These are phyloP conservation scores for Ostreobium quekettii DNA, from an alignment of 139 green algal species.

Conservation along the genomic window DNA sequence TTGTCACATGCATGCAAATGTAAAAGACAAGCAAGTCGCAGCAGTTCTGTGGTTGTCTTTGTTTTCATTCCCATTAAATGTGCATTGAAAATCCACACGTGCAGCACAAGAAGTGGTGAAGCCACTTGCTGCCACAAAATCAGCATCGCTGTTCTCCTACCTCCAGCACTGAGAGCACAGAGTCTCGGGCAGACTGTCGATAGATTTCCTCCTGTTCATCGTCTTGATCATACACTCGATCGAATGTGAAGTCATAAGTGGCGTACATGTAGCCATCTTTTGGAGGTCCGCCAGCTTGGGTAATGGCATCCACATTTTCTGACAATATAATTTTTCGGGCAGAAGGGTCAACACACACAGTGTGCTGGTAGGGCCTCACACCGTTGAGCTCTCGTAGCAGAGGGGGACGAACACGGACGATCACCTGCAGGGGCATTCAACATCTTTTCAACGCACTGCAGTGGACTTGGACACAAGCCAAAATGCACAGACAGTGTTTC, in stretches of 20 bases:
- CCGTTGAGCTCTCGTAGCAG: constrained; percentile 59
- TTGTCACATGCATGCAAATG: too few relatives aligned
- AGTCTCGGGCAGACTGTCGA: constrained; percentile 49
- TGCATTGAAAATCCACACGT: too few relatives aligned
- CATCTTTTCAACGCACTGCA: too few relatives aligned
- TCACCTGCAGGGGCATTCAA: constrained; percentile 60
- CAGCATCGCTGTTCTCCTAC: too few relatives aligned
- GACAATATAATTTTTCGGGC: constrained; percentile 58
- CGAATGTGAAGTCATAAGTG: constrained; percentile 78
- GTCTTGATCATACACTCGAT: constrained; percentile 77
- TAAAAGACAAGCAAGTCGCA: too few relatives aligned
- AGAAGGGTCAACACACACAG: constrained; percentile 48
- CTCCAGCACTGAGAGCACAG: constrained; percentile 71
- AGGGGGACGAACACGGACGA: constrained; percentile 75
- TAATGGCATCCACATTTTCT: constrained; percentile 59
- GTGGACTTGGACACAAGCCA: too few relatives aligned
- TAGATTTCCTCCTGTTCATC: constrained; percentile 76
- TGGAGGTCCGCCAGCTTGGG: neutral
- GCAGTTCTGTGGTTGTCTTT: too few relatives aligned
- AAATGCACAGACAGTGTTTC: too few relatives aligned
- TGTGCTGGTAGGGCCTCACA: constrained; percentile 39
- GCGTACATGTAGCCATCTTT: constrained; percentile 20
- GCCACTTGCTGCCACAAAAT: too few relatives aligned
- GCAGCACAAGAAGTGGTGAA: too few relatives aligned
- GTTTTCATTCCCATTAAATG: too few relatives aligned